phyloP scores from a whole-genome alignment of 2,329 filamentous ascomycete genomes.

The Lachnellula occidentalis region DNA sequence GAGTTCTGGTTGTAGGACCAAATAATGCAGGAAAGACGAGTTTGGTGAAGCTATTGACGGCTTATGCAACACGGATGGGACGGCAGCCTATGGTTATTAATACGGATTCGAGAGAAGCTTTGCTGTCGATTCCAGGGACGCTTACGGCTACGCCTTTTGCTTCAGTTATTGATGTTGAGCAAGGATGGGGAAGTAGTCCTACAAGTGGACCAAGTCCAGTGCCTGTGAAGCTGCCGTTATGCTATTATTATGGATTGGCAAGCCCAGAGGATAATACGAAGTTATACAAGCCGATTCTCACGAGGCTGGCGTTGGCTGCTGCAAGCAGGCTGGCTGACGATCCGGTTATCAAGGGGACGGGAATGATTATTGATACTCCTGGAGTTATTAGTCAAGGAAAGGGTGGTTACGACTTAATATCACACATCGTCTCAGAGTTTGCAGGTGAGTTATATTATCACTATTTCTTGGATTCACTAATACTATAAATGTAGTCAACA shows the following conservation, averaged over 20 bases:
- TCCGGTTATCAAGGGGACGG: conserved; percentile 61
- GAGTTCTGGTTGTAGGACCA: conserved; percentile 79
- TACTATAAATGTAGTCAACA: conserved; percentile 51
- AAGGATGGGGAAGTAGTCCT: conserved; percentile 84
- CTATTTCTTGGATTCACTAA: conserved; percentile 1
- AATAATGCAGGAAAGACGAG: conserved; percentile 79
- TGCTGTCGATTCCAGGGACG: conserved; percentile 73
- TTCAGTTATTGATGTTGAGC: conserved; percentile 80
- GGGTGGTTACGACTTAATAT: conserved; percentile 68
- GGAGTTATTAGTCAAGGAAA: conserved; percentile 62
- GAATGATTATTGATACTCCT: conserved; percentile 81
- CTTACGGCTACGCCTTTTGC: conserved; percentile 83
- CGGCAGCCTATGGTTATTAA: conserved; percentile 79
- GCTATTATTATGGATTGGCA: conserved; percentile 78
- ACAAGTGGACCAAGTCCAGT: conserved; percentile 84
- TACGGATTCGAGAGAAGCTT: conserved; percentile 73
- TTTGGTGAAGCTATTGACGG: conserved; percentile 68
- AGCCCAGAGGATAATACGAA: conserved; percentile 66
- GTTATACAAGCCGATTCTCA: conserved; percentile 69
- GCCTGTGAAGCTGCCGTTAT: conserved; percentile 85
- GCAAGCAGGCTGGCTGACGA: conserved; percentile 75
- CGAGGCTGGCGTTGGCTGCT: conserved; percentile 71
- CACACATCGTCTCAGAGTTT: conserved; percentile 70
- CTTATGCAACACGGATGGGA: conserved; percentile 70
- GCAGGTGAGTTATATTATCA: conserved; percentile 43